Conservation (phyloP, 345 rosid genomes). For the Rhodomyrtus tomentosa region DNA sequence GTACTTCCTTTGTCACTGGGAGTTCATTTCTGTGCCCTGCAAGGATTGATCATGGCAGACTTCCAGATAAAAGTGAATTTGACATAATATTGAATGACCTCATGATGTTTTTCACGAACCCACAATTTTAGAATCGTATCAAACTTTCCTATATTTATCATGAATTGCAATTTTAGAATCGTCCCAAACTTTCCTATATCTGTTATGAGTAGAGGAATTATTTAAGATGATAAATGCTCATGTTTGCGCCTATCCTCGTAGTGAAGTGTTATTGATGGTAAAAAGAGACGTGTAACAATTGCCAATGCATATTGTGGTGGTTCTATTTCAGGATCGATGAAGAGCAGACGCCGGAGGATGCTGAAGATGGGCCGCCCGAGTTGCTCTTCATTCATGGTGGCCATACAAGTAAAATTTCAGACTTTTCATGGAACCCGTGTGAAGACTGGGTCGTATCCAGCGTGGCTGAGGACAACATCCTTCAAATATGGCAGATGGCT, state of each 20-base stretch:
- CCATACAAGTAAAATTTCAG: slow-evolving; percentile 96
- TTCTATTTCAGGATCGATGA: slow-evolving; percentile 46
- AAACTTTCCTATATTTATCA: background rate
- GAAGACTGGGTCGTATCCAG: slow-evolving; percentile 97
- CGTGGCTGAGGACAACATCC: slow-evolving; percentile 97
- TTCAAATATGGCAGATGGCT: slow-evolving; percentile 99
- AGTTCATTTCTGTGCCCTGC: background rate
- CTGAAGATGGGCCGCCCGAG: slow-evolving; percentile 99
- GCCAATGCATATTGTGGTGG: background rate
- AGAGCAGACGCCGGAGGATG: slow-evolving; percentile 74
- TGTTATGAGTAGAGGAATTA: background rate
- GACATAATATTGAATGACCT: background rate
- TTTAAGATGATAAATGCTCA: background rate
- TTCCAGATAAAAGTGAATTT: background rate
- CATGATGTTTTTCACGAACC: background rate
- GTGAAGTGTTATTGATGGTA: background rate
- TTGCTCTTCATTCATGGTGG: slow-evolving; percentile 97
- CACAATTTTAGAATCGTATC: background rate
- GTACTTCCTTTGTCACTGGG: background rate
- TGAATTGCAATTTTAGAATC: background rate
- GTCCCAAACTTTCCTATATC: background rate
- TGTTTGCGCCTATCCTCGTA: background rate
- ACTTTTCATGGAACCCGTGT: slow-evolving; percentile 98
- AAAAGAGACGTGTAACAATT: background rate
- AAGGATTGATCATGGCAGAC: background rate